Percentiles rank a stretch among this genome's conserved stretches.
phyloP scores from a whole-genome alignment of 352 stramenopile genomes.

The Paralagenidium karlingii region DNA sequence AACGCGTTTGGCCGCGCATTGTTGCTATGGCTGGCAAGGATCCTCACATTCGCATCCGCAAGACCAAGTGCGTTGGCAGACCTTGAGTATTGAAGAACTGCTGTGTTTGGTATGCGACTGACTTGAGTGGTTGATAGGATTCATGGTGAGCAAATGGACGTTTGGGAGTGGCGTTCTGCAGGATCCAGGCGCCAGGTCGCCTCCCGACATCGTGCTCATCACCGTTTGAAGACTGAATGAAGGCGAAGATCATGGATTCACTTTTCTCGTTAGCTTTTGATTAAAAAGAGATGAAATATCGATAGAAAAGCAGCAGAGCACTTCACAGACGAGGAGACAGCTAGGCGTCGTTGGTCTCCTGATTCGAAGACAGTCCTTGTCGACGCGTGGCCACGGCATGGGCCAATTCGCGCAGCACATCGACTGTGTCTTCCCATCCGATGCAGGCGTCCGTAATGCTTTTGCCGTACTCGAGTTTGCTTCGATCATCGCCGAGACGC shows the following conservation, averaged over 20 bases:
- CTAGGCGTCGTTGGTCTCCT: background rate
- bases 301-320: background rate
- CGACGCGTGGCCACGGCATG: slow-evolving; percentile 35
- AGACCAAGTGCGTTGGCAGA: slow-evolving; percentile 22
- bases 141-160: slow-evolving; percentile 23
- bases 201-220: too few relatives aligned
- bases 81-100: background rate
- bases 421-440: slow-evolving; percentile 71
- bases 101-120: slow-evolving; percentile 3
- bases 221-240: too few relatives aligned
- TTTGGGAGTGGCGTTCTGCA: slow-evolving; percentile 65
- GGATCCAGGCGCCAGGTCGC: too few relatives aligned
- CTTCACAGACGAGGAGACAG: too few relatives aligned
- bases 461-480: slow-evolving; percentile 71
- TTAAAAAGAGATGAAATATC: background rate
- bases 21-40: slow-evolving; percentile 35
- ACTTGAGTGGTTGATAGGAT: slow-evolving; percentile 13
- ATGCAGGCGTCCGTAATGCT: slow-evolving; percentile 84
- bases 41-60: slow-evolving; percentile 23
- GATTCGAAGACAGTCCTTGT: background rate
- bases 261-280: background rate
- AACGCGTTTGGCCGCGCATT: slow-evolving; percentile 47
- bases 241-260: too few relatives aligned
- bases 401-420: slow-evolving; percentile 38
- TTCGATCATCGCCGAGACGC: slow-evolving; percentile 45